Base-by-base conservation (phyloP, 2,329 filamentous ascomycete genomes). In the Chaetomium strumarium region DNA sequence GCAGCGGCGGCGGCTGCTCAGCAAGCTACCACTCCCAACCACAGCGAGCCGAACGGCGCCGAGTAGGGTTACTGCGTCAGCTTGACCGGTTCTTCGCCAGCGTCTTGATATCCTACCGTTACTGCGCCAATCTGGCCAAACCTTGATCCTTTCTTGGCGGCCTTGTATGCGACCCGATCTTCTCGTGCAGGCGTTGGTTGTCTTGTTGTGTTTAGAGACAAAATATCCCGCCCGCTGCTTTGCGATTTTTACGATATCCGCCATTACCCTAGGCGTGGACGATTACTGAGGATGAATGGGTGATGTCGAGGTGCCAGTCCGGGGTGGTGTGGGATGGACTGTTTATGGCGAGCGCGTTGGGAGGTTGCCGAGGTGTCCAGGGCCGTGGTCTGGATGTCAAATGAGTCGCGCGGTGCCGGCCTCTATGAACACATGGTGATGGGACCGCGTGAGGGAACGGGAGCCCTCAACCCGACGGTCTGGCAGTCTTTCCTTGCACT, bases 1-100 rank as follows among this genome's bases (percentile, higher is more conserved):
- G 53, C 53, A 12, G 53, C 53, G 11, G 67, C 72, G 34, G 66
- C 70, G 24, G 66, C 64, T n/a, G 68, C 71, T 47, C 66, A 68
- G 47, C 69, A 66, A 53, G 56, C 58, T 9, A 51, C 60, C 31
- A 40, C 56, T 31, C 43, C 49, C 62, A 59, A 57, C 52, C 63
- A 66, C 49, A 60, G 68, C 62, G 78, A 83, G 62, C 70, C 77
- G 63, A 81, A 81, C 62, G 78, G 77, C 68, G 76, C 75, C 64
- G 75, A 79, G 52, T 52, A 57, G 46, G 16, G 17, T 14, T 19
- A 29, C 11, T 11, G 46, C 13, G 34, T 36, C 39, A 19, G 39
- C 16, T 9, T 17, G 34, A 30, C 42, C 34, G 40, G 34, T 33
- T n/a, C 16, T 44, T 46, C 56, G 46, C 51, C 49, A 47, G 55